Evolutionary conservation across 2,329 filamentous ascomycete genomes (phyloP).

Genomic region (Penicillium sp.): DNA sequence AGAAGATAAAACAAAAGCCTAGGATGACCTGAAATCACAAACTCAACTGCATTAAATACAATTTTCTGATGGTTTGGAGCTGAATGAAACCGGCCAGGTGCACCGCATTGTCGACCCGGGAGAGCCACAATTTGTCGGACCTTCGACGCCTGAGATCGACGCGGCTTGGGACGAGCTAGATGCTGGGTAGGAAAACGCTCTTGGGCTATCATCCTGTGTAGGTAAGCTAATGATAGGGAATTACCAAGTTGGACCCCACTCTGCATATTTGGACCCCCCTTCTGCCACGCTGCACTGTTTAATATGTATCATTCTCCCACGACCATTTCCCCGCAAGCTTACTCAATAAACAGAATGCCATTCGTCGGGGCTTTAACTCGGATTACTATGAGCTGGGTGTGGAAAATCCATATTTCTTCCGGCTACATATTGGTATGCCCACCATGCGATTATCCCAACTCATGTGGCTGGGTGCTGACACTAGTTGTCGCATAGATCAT

Average conservation of each 20-base stretch:
- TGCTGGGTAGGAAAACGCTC: not conserved
- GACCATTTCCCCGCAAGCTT: not conserved
- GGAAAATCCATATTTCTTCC: not conserved
- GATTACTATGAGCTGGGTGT: not conserved
- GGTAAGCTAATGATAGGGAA: not conserved
- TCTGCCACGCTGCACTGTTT: not conserved
- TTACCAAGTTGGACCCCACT: no score
- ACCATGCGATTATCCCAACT: not conserved
- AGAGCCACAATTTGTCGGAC: not conserved
- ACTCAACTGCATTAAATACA: not conserved
- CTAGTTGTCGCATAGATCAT: not conserved
- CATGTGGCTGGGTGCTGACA: not conserved
- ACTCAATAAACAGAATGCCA: not conserved
- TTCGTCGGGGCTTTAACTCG: not conserved
- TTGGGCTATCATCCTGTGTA: not conserved
- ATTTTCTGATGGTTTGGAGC: not conserved
- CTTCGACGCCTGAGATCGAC: not conserved
- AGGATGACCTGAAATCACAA: not conserved
- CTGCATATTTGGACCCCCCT: no score
- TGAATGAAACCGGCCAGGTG: not conserved
- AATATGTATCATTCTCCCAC: not conserved
- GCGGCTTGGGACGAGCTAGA: slow-evolving; percentile 1
- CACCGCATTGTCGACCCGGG: not conserved
- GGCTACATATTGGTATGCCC: not conserved
- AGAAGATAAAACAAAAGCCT: not conserved